phyloP scores from a whole-genome alignment of 495 filamentous ascomycete genomes.

The Talaromyces ruber region DNA sequence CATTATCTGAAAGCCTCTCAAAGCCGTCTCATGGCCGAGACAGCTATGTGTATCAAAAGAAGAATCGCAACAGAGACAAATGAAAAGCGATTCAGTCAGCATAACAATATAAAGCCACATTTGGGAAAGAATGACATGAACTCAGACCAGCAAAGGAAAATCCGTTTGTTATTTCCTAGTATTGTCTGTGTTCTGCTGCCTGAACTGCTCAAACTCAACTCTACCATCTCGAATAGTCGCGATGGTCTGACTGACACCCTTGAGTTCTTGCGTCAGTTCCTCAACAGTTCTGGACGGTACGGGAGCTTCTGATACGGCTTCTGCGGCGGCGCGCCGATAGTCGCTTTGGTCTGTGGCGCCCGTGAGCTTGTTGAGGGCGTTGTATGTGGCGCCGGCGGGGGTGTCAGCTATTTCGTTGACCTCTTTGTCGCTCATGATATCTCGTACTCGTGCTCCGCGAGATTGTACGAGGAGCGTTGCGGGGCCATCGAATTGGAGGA shows the following conservation, averaged over 20 bases:
- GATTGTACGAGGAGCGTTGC: constrained; percentile 79
- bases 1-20: neutral
- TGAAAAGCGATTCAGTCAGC: neutral
- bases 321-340: constrained; percentile 13
- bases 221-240: constrained; percentile 62
- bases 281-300: constrained; percentile 26
- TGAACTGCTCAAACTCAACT: constrained; percentile 52
- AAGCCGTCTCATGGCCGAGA: neutral
- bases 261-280: constrained; percentile 22
- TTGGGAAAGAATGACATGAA: neutral
- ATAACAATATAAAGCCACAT: neutral
- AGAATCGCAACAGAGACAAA: neutral
- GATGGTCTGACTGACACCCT: constrained; percentile 33
- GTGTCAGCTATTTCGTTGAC: constrained; percentile 80
- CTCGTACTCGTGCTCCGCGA: constrained; percentile 62
- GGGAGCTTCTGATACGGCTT: constrained; percentile 14
- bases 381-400: constrained; percentile 44
- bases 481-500: constrained; percentile 82
- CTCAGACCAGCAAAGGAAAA: neutral
- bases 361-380: constrained; percentile 38
- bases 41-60: neutral
- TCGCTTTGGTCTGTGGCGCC: constrained; percentile 8
- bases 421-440: constrained; percentile 65
- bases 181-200: neutral
- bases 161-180: neutral